These are phyloP conservation scores for Populus alba DNA, from an alignment of 345 rosid genomes.

Conservation along the genomic window DNA sequence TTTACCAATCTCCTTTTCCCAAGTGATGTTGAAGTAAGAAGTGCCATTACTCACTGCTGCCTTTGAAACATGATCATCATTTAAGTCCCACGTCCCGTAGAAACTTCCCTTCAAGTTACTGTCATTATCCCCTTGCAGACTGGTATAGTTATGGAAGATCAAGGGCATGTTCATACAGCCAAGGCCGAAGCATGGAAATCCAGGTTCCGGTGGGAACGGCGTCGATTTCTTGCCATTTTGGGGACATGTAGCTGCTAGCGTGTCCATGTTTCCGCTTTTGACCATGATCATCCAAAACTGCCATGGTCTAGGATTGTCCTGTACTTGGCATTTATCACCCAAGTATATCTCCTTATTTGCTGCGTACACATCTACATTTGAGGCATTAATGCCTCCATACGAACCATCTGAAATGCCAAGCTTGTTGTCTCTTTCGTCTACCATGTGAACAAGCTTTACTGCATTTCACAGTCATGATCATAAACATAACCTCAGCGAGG, in stretches of 20 bases:
- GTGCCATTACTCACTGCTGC: constrained; percentile 1
- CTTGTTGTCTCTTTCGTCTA: constrained; percentile 55
- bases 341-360: constrained; percentile 62
- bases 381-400: constrained; percentile 32
- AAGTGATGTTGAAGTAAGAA: constrained; percentile 60
- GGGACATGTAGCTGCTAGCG: constrained; percentile 55
- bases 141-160: constrained; percentile 48
- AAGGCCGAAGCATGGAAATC: constrained; percentile 63
- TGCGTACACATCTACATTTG: constrained; percentile 58
- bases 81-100: constrained; percentile 65
- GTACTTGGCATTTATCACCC: constrained; percentile 60
- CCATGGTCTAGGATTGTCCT: constrained; percentile 60
- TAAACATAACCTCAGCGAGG: background rate
- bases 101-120: constrained; percentile 57
- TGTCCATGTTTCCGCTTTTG: constrained; percentile 79
- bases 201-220: constrained; percentile 38
- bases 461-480: too few relatives aligned
- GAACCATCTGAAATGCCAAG: constrained; percentile 49
- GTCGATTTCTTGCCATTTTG: constrained; percentile 43
- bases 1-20: constrained; percentile 67
- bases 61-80: constrained; percentile 5
- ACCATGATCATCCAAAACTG: constrained; percentile 91
- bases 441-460: constrained; percentile 42
- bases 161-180: constrained; percentile 86
- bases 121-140: constrained; percentile 22